Conservation (phyloP, 2,329 filamentous ascomycete genomes). For the Curvularia verruculosa region DNA sequence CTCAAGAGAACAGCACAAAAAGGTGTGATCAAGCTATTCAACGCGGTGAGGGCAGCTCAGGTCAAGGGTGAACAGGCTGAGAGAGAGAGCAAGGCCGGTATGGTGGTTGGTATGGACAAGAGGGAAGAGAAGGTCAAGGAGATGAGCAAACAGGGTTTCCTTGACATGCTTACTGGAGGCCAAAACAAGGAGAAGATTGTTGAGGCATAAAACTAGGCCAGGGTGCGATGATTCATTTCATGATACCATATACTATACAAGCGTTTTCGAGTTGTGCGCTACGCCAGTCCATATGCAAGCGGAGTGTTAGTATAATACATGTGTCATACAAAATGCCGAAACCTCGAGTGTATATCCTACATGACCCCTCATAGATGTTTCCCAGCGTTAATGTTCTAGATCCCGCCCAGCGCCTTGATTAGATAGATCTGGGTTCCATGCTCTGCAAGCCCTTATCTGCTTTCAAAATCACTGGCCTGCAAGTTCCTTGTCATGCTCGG, state of each 20-base stretch:
- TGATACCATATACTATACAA: slow-evolving; percentile 24
- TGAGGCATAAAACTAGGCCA: slow-evolving; percentile 9
- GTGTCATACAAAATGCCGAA: slow-evolving; percentile 7
- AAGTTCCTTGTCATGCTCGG: slow-evolving; percentile 95
- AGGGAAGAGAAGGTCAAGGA: slow-evolving; percentile 89
- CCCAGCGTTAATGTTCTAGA: not conserved
- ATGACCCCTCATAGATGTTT: not conserved
- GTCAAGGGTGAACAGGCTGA: slow-evolving; percentile 83
- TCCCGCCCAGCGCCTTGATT: not conserved
- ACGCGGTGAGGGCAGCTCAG: slow-evolving; percentile 90
- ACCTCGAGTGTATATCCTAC: not conserved
- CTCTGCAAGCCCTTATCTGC: not conserved
- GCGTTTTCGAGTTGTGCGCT: slow-evolving; percentile 8
- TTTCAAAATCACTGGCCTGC: slow-evolving; percentile 86
- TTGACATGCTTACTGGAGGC: slow-evolving; percentile 79
- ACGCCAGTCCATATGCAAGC: slow-evolving; percentile 21
- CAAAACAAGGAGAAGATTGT: slow-evolving; percentile 49
- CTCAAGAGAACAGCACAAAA: slow-evolving; percentile 87
- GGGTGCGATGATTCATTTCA: slow-evolving; percentile 9
- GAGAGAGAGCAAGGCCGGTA: slow-evolving; percentile 69
- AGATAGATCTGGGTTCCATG: not conserved
- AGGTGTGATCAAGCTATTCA: slow-evolving; percentile 95
- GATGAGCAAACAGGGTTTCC: slow-evolving; percentile 95
- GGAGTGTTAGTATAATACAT: slow-evolving; percentile 24
- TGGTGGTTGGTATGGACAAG: slow-evolving; percentile 77